phyloP scores from a whole-genome alignment of 2,329 filamentous ascomycete genomes.

The Elsinoe australis region DNA sequence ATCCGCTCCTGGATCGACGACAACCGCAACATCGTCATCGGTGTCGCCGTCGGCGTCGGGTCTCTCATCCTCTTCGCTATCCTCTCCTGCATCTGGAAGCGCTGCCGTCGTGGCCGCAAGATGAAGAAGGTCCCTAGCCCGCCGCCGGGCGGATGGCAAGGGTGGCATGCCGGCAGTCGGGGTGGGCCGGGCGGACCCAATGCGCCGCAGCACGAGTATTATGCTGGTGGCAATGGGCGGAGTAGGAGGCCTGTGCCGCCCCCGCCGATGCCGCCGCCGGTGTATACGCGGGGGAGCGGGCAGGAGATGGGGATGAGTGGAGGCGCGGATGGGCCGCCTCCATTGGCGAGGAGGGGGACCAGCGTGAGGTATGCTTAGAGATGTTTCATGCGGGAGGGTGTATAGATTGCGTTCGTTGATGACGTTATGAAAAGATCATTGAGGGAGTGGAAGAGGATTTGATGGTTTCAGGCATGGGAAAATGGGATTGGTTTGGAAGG shows the following conservation, averaged over 20 bases:
- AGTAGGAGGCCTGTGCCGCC: constrained; percentile 8
- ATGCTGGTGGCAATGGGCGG: neutral
- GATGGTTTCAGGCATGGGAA: neutral
- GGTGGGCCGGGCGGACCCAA: constrained; percentile 12
- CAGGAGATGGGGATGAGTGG: constrained; percentile 1
- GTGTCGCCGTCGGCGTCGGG: constrained; percentile 63
- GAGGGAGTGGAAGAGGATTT: neutral
- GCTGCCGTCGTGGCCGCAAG: constrained; percentile 36
- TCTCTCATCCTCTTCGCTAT: constrained; percentile 63
- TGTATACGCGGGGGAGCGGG: neutral
- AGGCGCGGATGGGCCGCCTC: constrained; percentile 17
- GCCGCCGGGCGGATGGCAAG: constrained; percentile 29
- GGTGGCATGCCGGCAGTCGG: constrained; percentile 24
- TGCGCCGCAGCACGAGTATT: constrained; percentile 18
- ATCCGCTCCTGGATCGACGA: constrained; percentile 67
- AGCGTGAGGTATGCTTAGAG: constrained; percentile 21
- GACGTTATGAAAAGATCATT: constrained; percentile 3
- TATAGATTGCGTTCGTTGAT: constrained; percentile 2
- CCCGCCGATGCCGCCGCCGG: constrained; percentile 9
- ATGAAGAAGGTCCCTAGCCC: constrained; percentile 21
- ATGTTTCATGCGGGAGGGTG: neutral
- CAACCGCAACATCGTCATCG: constrained; percentile 77
- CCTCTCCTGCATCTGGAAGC: constrained; percentile 56
- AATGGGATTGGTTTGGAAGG: too few relatives aligned
- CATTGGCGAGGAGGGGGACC: constrained; percentile 13